These are phyloP conservation scores for Aspergillus puulaauensis DNA, from an alignment of 2,329 filamentous ascomycete species.

Conservation along the genomic window DNA sequence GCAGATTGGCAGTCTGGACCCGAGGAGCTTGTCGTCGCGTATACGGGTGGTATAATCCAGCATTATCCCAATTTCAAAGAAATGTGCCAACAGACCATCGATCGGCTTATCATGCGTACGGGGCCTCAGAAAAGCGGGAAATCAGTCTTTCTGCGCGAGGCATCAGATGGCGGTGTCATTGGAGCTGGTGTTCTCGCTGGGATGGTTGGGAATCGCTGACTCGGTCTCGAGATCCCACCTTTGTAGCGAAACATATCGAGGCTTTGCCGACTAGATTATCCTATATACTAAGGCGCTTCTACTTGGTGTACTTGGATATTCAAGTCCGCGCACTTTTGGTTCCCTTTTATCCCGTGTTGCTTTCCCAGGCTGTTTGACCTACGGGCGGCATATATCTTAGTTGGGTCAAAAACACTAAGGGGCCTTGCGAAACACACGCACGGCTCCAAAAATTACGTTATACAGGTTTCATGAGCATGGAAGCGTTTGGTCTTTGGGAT, in stretches of 20 bases:
- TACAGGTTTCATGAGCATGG: not conserved
- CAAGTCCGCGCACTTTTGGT: not conserved
- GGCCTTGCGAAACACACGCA: not conserved
- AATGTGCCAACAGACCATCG: conserved; percentile 69
- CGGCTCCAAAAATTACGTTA: not conserved
- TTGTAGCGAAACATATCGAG: conserved; percentile 8
- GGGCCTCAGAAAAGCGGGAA: conserved; percentile 48
- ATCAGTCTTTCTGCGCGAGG: conserved; percentile 52
- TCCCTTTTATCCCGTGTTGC: not conserved
- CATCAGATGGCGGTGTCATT: conserved; percentile 55
- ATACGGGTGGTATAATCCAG: conserved; percentile 78
- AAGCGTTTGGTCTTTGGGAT: not conserved
- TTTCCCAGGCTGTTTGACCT: not conserved
- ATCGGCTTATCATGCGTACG: conserved; percentile 52
- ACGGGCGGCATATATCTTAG: not conserved
- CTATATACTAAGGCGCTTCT: not conserved
- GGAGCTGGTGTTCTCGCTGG: conserved; percentile 56
- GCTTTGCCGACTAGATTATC: not conserved
- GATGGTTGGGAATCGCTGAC: conserved; percentile 37
- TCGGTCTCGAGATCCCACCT: not conserved
- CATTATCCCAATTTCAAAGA: conserved; percentile 72
- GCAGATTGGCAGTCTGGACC: conserved; percentile 44
- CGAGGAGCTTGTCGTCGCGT: conserved; percentile 71
- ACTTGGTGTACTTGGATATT: conserved; percentile 5
- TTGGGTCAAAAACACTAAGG: not conserved